Evolutionary conservation across 2,329 filamentous ascomycete species (phyloP).

Genomic region (Aspergillus sp.): DNA sequence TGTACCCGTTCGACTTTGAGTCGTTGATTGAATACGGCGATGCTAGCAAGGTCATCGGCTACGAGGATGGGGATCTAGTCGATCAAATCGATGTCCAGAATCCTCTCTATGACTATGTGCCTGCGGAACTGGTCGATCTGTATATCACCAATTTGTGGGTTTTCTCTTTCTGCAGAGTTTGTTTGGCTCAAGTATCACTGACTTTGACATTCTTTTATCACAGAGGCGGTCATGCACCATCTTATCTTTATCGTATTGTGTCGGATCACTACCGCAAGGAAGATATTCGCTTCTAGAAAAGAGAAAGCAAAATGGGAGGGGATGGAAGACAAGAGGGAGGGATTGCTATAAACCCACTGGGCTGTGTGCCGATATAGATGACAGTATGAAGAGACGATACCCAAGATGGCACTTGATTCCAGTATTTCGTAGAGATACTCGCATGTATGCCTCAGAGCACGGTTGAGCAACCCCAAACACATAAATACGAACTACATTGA

Average conservation of each 20-base stretch:
- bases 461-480: neutral
- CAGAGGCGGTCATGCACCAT: slow-evolving; percentile 55
- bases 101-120: slow-evolving; percentile 74
- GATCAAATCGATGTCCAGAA: slow-evolving; percentile 70
- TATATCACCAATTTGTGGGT: slow-evolving; percentile 72
- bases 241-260: slow-evolving; percentile 57
- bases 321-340: slow-evolving; percentile 4
- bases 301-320: slow-evolving; percentile 2
- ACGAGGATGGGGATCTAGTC: slow-evolving; percentile 70
- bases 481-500: neutral
- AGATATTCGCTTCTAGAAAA: slow-evolving; percentile 45
- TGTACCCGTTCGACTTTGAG: slow-evolving; percentile 76
- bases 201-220: neutral
- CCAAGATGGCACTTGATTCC: neutral
- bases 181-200: slow-evolving; percentile 8
- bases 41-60: slow-evolving; percentile 65
- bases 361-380: neutral
- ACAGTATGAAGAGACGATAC: slow-evolving; percentile 2
- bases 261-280: slow-evolving; percentile 58
- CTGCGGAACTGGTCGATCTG: slow-evolving; percentile 55
- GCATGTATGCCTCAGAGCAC: neutral
- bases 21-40: slow-evolving; percentile 80
- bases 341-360: slow-evolving; percentile 4
- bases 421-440: neutral
- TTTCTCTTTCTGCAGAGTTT: neutral